Evolutionary conservation across 2,329 filamentous ascomycete species (phyloP), one percentile per base, ranked within the genome.

Genomic region (Fusarium avenaceum): DNA sequence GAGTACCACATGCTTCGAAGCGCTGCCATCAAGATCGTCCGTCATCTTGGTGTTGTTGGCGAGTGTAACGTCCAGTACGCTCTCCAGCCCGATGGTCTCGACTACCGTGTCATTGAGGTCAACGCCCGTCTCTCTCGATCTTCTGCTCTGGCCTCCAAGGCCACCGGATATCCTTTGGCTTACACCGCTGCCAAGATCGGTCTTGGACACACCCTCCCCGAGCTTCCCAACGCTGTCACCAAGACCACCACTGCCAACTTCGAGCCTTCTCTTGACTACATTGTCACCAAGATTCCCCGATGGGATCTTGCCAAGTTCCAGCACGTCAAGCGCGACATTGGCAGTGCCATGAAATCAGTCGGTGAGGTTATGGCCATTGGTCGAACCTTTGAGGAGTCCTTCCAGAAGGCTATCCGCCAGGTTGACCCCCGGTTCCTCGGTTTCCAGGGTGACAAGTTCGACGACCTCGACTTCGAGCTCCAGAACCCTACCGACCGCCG

Each of bases 271-370:
- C 85, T 99, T 69, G 96, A 99, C 77, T 99, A 99, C 80, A 93
- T 99, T 70, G 96, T 99, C 71, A 97, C 94, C 73, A 99, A 99
- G 86, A 98, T 99, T 74, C 96, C 96, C 74, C 90, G 96, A 76
- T 99, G 96, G 96, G 96, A 99, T 86, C 82, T 99, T 77, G 90
- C 92, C 85, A 99, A 99, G 85, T 99, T 99, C 86, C 95, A 98
- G 83, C 95, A 98, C 76, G 96, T 99, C 70, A 96, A 97, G 86
- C 92, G 96, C 65, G 92, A 97, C 77, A 98, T 99, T 77, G 96
- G 96, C 73, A 97, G 93, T 77, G 92, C 95, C 65, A 99, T 99
- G 96, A 99, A 98, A 85, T 97, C 94, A 24, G 94, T 99, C 59
- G 96, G 96, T 78, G 96, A 99, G 82, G 96, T 99, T 63, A 99